Evolutionary conservation across 1,139 yeast genomes (phyloP), one percentile per base, ranked within the genome.

Genomic region (Geotrichum fermentans): DNA sequence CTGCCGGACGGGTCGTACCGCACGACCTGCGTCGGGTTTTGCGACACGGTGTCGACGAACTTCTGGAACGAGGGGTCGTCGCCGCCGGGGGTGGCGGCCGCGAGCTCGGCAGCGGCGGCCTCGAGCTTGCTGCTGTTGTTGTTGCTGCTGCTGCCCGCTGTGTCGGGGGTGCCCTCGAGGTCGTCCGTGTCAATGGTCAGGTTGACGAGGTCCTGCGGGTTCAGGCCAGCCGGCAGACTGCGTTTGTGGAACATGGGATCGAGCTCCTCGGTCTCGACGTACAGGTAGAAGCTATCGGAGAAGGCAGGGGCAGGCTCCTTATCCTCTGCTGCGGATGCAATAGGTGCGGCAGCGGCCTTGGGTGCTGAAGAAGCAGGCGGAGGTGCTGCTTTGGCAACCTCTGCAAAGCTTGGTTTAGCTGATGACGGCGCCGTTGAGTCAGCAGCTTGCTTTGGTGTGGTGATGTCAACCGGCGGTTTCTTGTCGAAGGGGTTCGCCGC

Each of bases 1-100:
- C 36, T 29, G 4, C 81, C 81, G 4, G 56, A 57, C 3, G 64
- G 57, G 47, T 88, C 87, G 65, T 90, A 90, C 51, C 98, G 75
- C 40, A 92, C 73, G 2, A 92, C 86, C 66, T 92, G 98, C 1
- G 76, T 74, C 3, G 97, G 92, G 62, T 92, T 92, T 61, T 83
- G 84, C 14, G 82, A 82, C 10, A 86, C 83, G 2, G 80, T 72
- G 46, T 78, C 81, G 29, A 87, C 77, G 64, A 92, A 92, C 50
- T 80, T 78, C 61, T 85, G 90, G 67, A 92, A 92, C 14, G 77
- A 78, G 52, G 79, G 80, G 63, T 89, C 97, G 53, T 57, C 51
- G 14, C 56, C 57, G 26, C 59, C 58, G 6, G 58, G 52, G 22
- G 58, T 58, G 66, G 58, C 11, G 53, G 47, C 32, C 1, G 44